Evolutionary conservation across 805 yeast species (phyloP), one percentile per base, ranked within the genome.

Genomic region (Torulaspora microellipsoides): DNA sequence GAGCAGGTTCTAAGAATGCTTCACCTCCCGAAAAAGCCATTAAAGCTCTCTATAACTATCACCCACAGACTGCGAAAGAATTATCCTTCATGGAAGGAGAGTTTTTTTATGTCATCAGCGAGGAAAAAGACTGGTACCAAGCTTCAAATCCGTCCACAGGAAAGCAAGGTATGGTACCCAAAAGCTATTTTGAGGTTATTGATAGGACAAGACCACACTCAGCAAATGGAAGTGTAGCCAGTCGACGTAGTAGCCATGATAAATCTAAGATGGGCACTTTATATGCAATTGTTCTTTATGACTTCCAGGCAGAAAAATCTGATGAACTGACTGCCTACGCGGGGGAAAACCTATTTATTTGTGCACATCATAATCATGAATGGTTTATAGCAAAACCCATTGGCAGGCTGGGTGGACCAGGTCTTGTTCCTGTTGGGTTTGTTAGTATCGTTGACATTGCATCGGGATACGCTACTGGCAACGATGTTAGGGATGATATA

Each of bases 321-420:
- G 99, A 95, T 67, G 99, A 93, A 66, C 73, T 93, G 51, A 83
- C 83, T 50, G 87, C 91, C 2, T 59, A 65, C 25, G 85, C 85
- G 1, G 97, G 97, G 31, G 99, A 93, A 56, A 83, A 85, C 55
- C 76, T 93, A 49, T 85, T 90, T 27, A 80, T 95, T 10, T 91
- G 96, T 66, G 99, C 99, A 2, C 97, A 91, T 65, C 95, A 91
- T 60, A 89, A 88, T 43, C 85, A 73, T 52, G 99, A 95, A 67
- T 93, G 99, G 99, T 90, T 89, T 56, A 93, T 93, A 47, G 98
- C 97, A 4, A 93, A 93, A 63, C 96, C 96, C 11, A 85, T 93
- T 34, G 95, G 91, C 47, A 73, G 97, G 42, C 71, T 93, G 31
- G 98, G 99, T 20, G 99, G 97, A 0, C 98, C 98, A 0, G 99